Evolutionary conservation across 1,284 basidiomycete genomes (phyloP), one percentile per base, ranked within the genome.

Genomic region (Rhodotorula sp.): DNA sequence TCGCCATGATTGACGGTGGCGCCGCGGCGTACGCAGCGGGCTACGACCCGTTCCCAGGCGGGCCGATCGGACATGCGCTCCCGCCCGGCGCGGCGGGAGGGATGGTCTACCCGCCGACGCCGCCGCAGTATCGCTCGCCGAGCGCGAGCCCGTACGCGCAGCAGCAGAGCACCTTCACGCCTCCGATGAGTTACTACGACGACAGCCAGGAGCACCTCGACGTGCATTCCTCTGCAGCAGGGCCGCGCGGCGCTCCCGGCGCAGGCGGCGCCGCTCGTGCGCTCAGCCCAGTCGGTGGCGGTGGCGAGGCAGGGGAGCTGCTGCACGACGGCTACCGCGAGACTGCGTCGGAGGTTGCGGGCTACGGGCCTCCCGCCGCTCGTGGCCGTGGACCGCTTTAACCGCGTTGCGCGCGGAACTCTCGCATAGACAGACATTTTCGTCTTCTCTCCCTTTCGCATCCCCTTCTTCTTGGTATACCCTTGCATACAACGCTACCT

Each of bases 1-100:
- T 76, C 49, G 71, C 71, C 3, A 67, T 70, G 64, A 54, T 41
- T 13, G 66, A 68, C 25, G 67, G 57, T 17, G 67, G 72, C 13
- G 61, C 59, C 7, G 61, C 66, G 27, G 46, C 67, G 4, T 56
- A 16, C 34, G 25, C 64, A 27, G 44, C 48, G 21, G 27, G 27
- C 0, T 73, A 70, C 50, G 71, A 73, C 34, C 67, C 67, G 27
- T 70, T 66, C 66, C 56, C 23, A 53, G 68, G 12, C 53, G 58
- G 17, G 44, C 58, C 16, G 34, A 54, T 50, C 34, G 55, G 34
- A 3, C 27, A 27, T 16, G 41, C 34, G 34, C 59, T 55, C 34
- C 54, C 63, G 16, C 44, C 53, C 0, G 13, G 14, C 25, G 17
- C 34, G 3, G 23, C 59, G n/a, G 45, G 23, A 19, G 58, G 53